These are phyloP conservation scores for Trametes hirsuta DNA, from an alignment of 1,284 basidiomycete species.

Conservation along the genomic window DNA sequence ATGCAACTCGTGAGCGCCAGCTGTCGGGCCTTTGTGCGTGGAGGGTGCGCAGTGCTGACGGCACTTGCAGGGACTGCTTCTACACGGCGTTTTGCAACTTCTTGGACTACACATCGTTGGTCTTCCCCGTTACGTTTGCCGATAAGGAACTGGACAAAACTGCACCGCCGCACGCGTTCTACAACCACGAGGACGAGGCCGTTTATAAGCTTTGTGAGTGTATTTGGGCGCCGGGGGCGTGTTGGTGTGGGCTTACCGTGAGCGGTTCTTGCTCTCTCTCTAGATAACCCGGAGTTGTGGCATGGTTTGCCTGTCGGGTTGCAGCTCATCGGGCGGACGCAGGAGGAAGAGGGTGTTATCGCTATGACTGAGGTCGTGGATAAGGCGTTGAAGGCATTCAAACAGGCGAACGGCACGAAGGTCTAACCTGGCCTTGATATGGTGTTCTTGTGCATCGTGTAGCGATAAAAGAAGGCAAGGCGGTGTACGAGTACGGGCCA, in stretches of 20 bases:
- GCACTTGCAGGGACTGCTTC: constrained; percentile 22
- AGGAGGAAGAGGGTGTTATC: constrained; percentile 54
- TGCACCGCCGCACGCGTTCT: constrained; percentile 36
- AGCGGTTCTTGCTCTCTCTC: not conserved
- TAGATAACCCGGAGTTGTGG: constrained; percentile 50
- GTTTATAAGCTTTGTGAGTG: constrained; percentile 50
- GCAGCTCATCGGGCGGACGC: constrained; percentile 51
- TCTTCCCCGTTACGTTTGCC: constrained; percentile 48
- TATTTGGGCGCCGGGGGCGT: not conserved
- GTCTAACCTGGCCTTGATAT: no score
- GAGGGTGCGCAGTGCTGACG: not conserved
- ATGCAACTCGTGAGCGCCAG: constrained; percentile 34
- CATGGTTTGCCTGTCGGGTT: constrained; percentile 51
- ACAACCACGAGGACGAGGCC: constrained; percentile 44
- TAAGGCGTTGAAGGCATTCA: constrained; percentile 29
- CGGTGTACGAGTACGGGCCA: no score
- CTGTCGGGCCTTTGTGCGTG: not conserved
- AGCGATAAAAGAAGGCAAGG: no score
- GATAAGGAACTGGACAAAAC: constrained; percentile 38
- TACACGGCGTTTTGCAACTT: constrained; percentile 35
- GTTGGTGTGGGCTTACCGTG: not conserved
- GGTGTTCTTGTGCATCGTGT: no score
- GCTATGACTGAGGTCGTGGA: constrained; percentile 44
- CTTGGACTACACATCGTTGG: constrained; percentile 48
- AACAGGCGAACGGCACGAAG: not conserved